Base-by-base conservation (phyloP, 371 early-diverging fungal species). In the Apophysomyces elegans region DNA sequence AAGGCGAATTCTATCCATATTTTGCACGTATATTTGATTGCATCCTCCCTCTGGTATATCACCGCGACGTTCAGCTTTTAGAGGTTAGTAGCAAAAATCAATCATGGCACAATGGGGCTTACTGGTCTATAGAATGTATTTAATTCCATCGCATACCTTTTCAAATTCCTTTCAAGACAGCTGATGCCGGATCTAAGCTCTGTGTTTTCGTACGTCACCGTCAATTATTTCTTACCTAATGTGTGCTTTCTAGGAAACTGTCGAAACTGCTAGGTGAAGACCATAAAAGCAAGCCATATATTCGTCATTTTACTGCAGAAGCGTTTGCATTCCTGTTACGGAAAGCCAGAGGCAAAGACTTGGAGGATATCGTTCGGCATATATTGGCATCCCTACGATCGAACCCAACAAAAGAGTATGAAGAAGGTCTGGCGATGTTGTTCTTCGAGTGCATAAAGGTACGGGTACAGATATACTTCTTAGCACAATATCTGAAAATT, bases 301-400 rank as follows among this genome's bases (percentile, higher is more conserved):
- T 96, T 43, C 91, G 96, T 50, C 84, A 87, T 56, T 99, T 98
- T 69, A 88, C 94, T 2, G 95, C 96, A 38, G 96, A 97, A 74
- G 87, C 96, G 1, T 91, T 96, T 81, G 91, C 96, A 14, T 96
- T 90, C 68, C 80, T 98, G 61, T 73, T 97, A 63, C 85, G 98
- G 35, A 95, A 94, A 66, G 83, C 88, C 7, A 80, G 86, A 5
- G 85, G 77, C 7, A 81, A 86, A 7, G 78, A 82, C 13, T 78
- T 93, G 65, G 80, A 74, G 38, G 64, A 73, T 12, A 85, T 89
- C 37, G 66, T 93, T 37, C 60, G 70, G 14, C 79, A 75, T 59
- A 92, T 93, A 18, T 69, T 94, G 16, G 65, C 81, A 4, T 84
- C 83, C 6, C 73, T 92, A 41, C 74, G 77, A 6, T 70, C 79